Conservation (phyloP, 305 asterid genomes). For the Fraxinus platypoda region DNA sequence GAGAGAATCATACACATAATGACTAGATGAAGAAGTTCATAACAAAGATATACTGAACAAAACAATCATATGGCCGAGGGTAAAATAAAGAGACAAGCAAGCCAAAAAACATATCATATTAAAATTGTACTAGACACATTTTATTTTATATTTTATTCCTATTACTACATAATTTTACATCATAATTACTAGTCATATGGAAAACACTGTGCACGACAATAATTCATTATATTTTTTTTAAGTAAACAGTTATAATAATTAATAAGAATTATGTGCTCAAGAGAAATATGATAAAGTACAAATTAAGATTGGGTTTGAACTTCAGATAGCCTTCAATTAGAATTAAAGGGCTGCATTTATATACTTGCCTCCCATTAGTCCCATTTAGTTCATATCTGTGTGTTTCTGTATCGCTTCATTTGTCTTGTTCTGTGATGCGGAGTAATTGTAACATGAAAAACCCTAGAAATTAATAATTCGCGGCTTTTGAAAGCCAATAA, state of each 20-base stretch:
- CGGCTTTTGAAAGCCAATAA: conserved; percentile 11
- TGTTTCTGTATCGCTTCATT: background rate
- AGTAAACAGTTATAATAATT: background rate
- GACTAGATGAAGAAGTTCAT: background rate
- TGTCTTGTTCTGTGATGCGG: background rate
- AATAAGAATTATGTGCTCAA: background rate
- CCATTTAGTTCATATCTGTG: background rate
- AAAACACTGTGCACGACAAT: background rate
- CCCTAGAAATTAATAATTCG: background rate
- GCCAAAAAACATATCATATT: background rate
- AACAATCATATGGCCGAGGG: conserved; percentile 11
- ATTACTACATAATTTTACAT: conserved; percentile 3
- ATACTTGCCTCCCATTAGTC: background rate
- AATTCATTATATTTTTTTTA: background rate
- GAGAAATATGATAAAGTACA: background rate
- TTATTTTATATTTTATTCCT: too few species aligned
- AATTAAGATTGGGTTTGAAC: background rate
- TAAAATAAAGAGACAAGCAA: background rate
- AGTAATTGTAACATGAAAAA: background rate
- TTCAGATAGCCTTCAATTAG: background rate
- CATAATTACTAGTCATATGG: conserved; percentile 6
- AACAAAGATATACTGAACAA: background rate
- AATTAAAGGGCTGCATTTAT: background rate
- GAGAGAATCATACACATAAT: background rate
- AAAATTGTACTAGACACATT: background rate